A percentile compares a stretch with the other conserved stretches of the same genome.
Evolutionary conservation across 2,329 filamentous ascomycete genomes (phyloP).

Genomic region (Hypoxylon sp.): DNA sequence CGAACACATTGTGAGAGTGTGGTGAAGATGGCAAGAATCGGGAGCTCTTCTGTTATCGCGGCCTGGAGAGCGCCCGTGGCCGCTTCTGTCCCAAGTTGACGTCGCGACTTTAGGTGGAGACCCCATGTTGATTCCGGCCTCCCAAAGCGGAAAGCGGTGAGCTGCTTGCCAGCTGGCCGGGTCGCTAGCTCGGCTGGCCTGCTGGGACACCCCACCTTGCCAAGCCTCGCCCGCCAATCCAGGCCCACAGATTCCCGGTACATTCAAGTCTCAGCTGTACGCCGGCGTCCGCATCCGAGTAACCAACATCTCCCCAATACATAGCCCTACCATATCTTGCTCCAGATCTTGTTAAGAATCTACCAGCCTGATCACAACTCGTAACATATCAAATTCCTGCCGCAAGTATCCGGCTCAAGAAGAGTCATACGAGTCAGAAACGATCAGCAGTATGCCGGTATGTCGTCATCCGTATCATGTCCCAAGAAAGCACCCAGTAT

Average conservation of each 20-base stretch:
- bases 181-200: too few species aligned
- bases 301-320: conserved; percentile 5
- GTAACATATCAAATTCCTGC: neutral
- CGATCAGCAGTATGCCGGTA: neutral
- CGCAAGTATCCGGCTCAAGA: neutral
- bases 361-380: conserved; percentile 9
- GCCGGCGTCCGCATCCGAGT: neutral
- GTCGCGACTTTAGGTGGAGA: conserved; percentile 29
- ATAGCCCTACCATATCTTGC: neutral
- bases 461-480: neutral
- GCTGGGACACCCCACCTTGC: too few species aligned
- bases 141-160: conserved; percentile 26
- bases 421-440: neutral
- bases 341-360: conserved; percentile 12
- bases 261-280: neutral
- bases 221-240: conserved; percentile 24
- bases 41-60: conserved; percentile 24
- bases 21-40: conserved; percentile 25
- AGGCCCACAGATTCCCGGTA: neutral
- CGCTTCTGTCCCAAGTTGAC: conserved; percentile 21
- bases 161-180: conserved; percentile 4
- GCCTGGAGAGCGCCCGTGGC: conserved; percentile 4
- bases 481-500: neutral
- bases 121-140: conserved; percentile 22
- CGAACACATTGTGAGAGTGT: conserved; percentile 10